phyloP scores from a whole-genome alignment of 2,329 filamentous ascomycete genomes.

The Talaromyces sp. region DNA sequence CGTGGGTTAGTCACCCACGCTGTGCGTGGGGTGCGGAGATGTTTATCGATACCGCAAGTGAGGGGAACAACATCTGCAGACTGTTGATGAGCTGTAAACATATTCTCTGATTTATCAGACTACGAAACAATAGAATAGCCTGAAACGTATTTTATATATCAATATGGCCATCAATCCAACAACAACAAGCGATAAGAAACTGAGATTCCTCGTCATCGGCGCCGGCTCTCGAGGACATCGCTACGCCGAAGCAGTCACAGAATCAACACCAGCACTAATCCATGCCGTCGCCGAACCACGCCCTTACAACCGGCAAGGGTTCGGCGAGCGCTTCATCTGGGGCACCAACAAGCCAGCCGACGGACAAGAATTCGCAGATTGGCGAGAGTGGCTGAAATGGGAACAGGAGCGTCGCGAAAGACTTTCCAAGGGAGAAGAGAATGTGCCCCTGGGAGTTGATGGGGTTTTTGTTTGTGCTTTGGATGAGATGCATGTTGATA shows the following conservation, averaged over 20 bases:
- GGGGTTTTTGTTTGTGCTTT: constrained; percentile 69
- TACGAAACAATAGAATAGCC: too few species aligned
- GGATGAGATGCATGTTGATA: constrained; percentile 82
- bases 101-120: background rate
- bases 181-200: constrained; percentile 23
- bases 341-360: constrained; percentile 45
- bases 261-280: constrained; percentile 62
- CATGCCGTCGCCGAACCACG: constrained; percentile 77
- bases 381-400: constrained; percentile 70
- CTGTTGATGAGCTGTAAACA: background rate
- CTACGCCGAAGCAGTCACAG: constrained; percentile 65
- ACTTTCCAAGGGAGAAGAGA: background rate
- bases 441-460: constrained; percentile 51
- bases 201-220: constrained; percentile 72
- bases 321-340: constrained; percentile 73
- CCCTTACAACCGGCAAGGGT: constrained; percentile 65
- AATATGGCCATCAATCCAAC: constrained; percentile 4
- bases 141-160: background rate
- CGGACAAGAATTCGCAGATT: constrained; percentile 66
- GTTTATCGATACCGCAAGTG: constrained; percentile 2
- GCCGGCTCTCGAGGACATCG: constrained; percentile 72
- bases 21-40: constrained; percentile 10
- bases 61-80: background rate
- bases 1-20: background rate
- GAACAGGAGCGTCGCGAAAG: constrained; percentile 57